Evolutionary conservation across 2,329 filamentous ascomycete species (phyloP).

Genomic region (Pseudocercospora vitis): DNA sequence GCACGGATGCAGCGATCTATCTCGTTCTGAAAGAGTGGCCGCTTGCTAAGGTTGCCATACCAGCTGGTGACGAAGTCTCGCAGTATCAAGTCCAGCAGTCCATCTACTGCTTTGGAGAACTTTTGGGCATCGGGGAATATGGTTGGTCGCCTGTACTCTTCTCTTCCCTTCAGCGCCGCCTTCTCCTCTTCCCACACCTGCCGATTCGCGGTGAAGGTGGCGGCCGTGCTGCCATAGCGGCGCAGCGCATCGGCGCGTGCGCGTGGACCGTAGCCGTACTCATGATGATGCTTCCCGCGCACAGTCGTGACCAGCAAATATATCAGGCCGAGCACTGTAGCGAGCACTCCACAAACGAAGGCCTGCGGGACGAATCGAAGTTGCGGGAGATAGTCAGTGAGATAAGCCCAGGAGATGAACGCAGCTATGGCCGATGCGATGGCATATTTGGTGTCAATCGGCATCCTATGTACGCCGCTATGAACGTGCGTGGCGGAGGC

Average conservation of each 20-base stretch:
- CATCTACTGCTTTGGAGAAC: constrained; percentile 78
- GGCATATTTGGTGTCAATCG: constrained; percentile 71
- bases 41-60: constrained; percentile 83
- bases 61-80: constrained; percentile 85
- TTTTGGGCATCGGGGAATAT: constrained; percentile 74
- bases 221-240: constrained; percentile 21
- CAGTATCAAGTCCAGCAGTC: constrained; percentile 71
- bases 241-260: constrained; percentile 17
- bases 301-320: constrained; percentile 64
- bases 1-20: constrained; percentile 77
- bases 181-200: constrained; percentile 70
- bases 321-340: constrained; percentile 55
- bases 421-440: constrained; percentile 65
- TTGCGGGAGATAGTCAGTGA: constrained; percentile 76
- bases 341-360: constrained; percentile 67
- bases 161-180: constrained; percentile 63
- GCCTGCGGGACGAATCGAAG: constrained; percentile 85
- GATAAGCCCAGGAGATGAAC: constrained; percentile 86
- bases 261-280: constrained; percentile 2
- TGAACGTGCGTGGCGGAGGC: constrained; percentile 18
- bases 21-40: constrained; percentile 77
- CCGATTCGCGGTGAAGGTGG: constrained; percentile 28
- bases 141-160: constrained; percentile 65
- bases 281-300: constrained; percentile 42
- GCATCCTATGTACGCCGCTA: constrained; percentile 48